These are phyloP conservation scores for Saposhnikovia divaricata DNA, from an alignment of 129 eudicot genomes.

Conservation along the genomic window DNA sequence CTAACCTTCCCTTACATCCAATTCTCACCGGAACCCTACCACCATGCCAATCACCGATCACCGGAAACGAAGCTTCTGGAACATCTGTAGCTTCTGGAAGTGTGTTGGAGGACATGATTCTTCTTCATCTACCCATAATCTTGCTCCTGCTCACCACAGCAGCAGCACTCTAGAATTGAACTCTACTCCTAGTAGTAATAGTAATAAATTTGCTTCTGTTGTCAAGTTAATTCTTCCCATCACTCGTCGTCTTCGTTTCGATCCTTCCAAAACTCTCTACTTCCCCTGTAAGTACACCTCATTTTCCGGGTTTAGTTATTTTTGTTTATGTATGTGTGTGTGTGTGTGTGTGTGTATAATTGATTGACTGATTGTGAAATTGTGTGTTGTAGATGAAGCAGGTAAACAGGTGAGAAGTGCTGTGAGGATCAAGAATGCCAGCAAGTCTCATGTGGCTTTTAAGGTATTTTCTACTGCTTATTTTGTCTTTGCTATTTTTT, in stretches of 20 bases:
- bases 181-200: constrained; percentile 4
- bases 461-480: constrained; percentile 40
- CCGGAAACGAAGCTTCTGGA: constrained; percentile 37
- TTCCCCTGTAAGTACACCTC: constrained; percentile 59
- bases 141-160: constrained; percentile 25
- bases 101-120: constrained; percentile 34
- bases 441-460: constrained; percentile 85
- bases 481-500: neutral
- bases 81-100: constrained; percentile 58
- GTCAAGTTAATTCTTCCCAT: constrained; percentile 63
- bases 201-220: constrained; percentile 38
- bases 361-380: neutral
- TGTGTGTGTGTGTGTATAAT: neutral
- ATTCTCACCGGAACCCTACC: neutral
- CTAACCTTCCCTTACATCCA: too few species aligned
- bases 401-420: constrained; percentile 89
- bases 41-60: constrained; percentile 46
- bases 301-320: neutral
- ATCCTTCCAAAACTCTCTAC: constrained; percentile 69
- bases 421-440: constrained; percentile 64
- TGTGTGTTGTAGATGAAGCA: constrained; percentile 62
- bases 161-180: constrained; percentile 24
- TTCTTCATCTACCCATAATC: constrained; percentile 50
- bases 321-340: neutral
- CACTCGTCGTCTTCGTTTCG: constrained; percentile 69